phyloP scores from a whole-genome alignment of 2,329 filamentous ascomycete species.

The Phaeosphaeria sp. region DNA sequence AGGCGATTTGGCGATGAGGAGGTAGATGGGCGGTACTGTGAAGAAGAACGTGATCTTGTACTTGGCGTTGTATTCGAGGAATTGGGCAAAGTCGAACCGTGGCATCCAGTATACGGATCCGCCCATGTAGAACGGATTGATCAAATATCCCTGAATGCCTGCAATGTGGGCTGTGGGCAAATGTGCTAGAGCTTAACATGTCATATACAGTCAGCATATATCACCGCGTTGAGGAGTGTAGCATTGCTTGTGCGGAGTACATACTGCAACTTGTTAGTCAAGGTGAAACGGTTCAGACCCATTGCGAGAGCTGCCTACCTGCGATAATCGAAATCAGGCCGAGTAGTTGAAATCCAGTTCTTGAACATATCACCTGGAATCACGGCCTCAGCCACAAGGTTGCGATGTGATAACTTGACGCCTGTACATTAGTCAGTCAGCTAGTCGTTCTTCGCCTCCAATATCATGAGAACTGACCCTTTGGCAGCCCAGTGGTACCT shows the following conservation, averaged over 20 bases:
- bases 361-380: constrained; percentile 43
- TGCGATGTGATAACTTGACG: constrained; percentile 53
- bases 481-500: constrained; percentile 57
- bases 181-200: constrained; percentile 51
- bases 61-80: constrained; percentile 60
- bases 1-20: constrained; percentile 64
- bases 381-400: constrained; percentile 51
- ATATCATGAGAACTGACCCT: constrained; percentile 40
- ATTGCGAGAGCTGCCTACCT: too few relatives aligned
- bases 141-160: constrained; percentile 55
- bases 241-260: background rate
- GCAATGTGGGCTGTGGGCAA: constrained; percentile 57
- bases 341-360: constrained; percentile 27
- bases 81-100: constrained; percentile 63
- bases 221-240: too few relatives aligned
- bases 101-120: constrained; percentile 67
- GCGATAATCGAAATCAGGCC: constrained; percentile 40
- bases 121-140: constrained; percentile 52
- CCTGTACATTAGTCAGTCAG: constrained; percentile 23
- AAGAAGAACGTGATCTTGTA: constrained; percentile 63
- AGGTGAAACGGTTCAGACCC: too few relatives aligned
- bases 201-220: background rate
- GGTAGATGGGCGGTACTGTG: constrained; percentile 67
- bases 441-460: too few relatives aligned
- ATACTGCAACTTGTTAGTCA: background rate